Conservation (phyloP, 2,329 filamentous ascomycete species). For the Beauveria varroae region DNA sequence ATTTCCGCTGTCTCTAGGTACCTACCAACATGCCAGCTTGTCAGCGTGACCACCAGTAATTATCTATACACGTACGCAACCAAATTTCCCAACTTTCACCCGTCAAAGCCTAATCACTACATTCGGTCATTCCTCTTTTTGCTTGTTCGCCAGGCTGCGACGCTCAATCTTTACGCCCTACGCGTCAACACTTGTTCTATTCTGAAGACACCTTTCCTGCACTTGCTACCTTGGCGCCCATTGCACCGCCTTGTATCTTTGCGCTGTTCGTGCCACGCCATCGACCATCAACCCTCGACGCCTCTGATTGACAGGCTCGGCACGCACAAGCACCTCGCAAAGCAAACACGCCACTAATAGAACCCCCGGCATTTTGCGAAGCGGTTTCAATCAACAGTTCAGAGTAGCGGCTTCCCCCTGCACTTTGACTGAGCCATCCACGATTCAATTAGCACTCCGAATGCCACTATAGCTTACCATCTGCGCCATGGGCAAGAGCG, state of each 20-base stretch:
- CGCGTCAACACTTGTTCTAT: conserved; percentile 5
- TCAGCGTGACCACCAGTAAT: background rate
- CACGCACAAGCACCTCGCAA: background rate
- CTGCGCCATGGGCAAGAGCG: conserved; percentile 10
- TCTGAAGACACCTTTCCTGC: conserved; percentile 6
- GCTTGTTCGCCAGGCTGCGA: conserved; percentile 8
- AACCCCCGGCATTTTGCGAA: background rate
- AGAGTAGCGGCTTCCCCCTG: too few relatives aligned
- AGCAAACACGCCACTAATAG: too few relatives aligned
- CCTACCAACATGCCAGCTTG: background rate
- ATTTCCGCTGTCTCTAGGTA: too few relatives aligned
- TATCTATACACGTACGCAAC: background rate
- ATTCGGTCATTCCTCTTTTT: background rate
- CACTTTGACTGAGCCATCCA: background rate
- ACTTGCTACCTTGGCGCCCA: background rate
- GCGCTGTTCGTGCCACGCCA: conserved; percentile 2
- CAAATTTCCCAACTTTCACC: background rate
- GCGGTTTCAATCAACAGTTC: background rate
- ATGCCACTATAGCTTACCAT: background rate
- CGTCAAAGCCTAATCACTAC: background rate
- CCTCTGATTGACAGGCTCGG: background rate
- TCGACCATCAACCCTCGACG: background rate
- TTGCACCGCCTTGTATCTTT: background rate
- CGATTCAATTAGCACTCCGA: background rate
- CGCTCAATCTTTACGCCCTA: conserved; percentile 13